Evolutionary conservation across 306 rosid genomes (phyloP).

Genomic region (Lathyrus tuberosus): DNA sequence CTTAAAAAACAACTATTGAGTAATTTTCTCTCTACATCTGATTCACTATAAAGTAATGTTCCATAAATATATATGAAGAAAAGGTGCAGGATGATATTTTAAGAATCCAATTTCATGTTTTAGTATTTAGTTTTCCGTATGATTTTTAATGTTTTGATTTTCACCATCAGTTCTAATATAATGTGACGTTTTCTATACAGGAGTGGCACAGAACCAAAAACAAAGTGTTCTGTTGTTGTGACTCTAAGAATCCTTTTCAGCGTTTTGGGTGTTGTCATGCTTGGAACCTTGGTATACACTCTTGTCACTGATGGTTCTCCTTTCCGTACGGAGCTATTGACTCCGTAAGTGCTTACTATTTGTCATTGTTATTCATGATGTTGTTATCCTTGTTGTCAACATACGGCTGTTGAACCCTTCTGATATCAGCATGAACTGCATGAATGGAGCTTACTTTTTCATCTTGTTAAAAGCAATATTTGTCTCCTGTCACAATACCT

Average conservation of each 20-base stretch:
- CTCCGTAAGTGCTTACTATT: slow-evolving; percentile 69
- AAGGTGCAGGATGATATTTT: slow-evolving; percentile 1
- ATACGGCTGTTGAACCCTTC: slow-evolving; percentile 22
- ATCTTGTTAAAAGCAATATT: slow-evolving; percentile 17
- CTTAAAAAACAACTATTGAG: slow-evolving; percentile 29
- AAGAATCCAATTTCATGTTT: slow-evolving; percentile 26
- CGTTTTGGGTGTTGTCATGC: slow-evolving; percentile 68
- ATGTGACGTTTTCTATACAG: slow-evolving; percentile 41
- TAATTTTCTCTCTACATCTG: slow-evolving; percentile 6
- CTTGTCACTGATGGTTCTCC: slow-evolving; percentile 75
- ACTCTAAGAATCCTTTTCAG: slow-evolving; percentile 57
- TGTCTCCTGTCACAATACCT: not conserved
- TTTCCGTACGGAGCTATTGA: slow-evolving; percentile 69
- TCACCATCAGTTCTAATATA: slow-evolving; percentile 18
- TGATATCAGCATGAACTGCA: slow-evolving; percentile 25
- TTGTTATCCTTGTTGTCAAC: slow-evolving; percentile 21
- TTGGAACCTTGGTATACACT: slow-evolving; percentile 71
- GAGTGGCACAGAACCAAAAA: slow-evolving; percentile 45
- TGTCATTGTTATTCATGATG: slow-evolving; percentile 20
- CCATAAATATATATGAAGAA: not conserved
- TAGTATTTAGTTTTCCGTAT: slow-evolving; percentile 14
- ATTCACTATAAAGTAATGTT: slow-evolving; percentile 14
- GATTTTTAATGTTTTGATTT: slow-evolving; percentile 26
- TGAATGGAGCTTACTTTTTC: slow-evolving; percentile 13
- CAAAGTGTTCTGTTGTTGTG: slow-evolving; percentile 43